These are phyloP conservation scores for Calycina herbarum DNA, from an alignment of 2,329 filamentous ascomycete genomes.

Conservation along the genomic window DNA sequence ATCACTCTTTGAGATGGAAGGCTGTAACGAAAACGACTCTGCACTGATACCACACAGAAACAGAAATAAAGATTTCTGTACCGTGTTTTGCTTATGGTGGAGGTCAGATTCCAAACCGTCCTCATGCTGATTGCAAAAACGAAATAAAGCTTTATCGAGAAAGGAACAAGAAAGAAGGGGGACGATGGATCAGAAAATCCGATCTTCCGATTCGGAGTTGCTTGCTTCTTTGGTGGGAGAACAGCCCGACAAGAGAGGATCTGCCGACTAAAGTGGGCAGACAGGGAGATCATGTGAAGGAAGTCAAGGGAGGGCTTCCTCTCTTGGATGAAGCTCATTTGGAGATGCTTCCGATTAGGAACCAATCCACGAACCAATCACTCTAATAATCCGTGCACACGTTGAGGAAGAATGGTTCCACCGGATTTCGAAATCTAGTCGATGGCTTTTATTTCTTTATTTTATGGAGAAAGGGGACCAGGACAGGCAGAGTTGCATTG, in stretches of 20 bases:
- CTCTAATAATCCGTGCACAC: not conserved
- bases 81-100: not conserved
- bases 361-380: not conserved
- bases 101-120: not conserved
- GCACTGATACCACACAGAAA: conserved; percentile 2
- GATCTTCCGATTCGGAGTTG: not conserved
- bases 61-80: not conserved
- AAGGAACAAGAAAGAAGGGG: not conserved
- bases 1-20: not conserved
- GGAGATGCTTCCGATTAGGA: conserved; percentile 12
- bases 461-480: no score
- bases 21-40: not conserved
- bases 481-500: not conserved
- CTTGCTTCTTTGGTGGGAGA: not conserved
- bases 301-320: conserved; percentile 3
- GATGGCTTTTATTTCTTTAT: not conserved
- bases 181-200: conserved; percentile 1
- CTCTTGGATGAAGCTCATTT: conserved; percentile 9
- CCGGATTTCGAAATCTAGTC: not conserved
- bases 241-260: conserved; percentile 2
- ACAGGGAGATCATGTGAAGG: not conserved
- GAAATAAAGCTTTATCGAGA: not conserved
- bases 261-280: not conserved
- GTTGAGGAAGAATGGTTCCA: not conserved
- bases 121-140: not conserved